Evolutionary conservation across 2,329 filamentous ascomycete genomes (phyloP).

Genomic region (Aspergillus sp.): DNA sequence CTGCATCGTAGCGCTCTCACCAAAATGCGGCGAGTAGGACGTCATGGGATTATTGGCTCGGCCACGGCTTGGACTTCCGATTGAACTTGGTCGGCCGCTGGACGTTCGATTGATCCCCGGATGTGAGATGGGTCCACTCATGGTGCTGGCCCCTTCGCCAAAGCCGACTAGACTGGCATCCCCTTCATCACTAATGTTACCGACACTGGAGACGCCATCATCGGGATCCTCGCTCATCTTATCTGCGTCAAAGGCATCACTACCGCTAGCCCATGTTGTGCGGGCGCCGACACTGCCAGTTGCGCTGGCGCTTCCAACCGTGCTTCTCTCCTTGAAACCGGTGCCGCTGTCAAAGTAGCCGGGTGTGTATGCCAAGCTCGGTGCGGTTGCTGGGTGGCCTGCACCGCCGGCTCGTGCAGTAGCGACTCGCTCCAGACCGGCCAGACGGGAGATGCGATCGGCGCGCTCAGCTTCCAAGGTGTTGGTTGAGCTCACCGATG

Average conservation of each 20-base stretch:
- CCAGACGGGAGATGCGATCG: constrained; percentile 91
- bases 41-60: constrained; percentile 34
- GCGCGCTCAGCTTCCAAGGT: constrained; percentile 90
- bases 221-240: constrained; percentile 70
- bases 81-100: constrained; percentile 44
- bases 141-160: constrained; percentile 86
- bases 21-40: constrained; percentile 35
- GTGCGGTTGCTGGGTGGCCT: constrained; percentile 32
- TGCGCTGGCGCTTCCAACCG: constrained; percentile 86
- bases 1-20: constrained; percentile 48
- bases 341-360: constrained; percentile 83
- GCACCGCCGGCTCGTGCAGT: constrained; percentile 65
- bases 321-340: constrained; percentile 78
- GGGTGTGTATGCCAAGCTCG: constrained; percentile 52
- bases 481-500: constrained; percentile 63
- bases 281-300: constrained; percentile 72
- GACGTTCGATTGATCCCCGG: constrained; percentile 50
- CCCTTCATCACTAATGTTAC: constrained; percentile 84
- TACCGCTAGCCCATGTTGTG: constrained; percentile 70
- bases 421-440: constrained; percentile 85
- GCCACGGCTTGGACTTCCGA: constrained; percentile 42
- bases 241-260: constrained; percentile 60
- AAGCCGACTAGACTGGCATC: constrained; percentile 86
- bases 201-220: constrained; percentile 66
- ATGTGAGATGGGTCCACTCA: constrained; percentile 75